phyloP scores from a whole-genome alignment of 1,139 yeast species.

The Magnusiomyces starmeri region DNA sequence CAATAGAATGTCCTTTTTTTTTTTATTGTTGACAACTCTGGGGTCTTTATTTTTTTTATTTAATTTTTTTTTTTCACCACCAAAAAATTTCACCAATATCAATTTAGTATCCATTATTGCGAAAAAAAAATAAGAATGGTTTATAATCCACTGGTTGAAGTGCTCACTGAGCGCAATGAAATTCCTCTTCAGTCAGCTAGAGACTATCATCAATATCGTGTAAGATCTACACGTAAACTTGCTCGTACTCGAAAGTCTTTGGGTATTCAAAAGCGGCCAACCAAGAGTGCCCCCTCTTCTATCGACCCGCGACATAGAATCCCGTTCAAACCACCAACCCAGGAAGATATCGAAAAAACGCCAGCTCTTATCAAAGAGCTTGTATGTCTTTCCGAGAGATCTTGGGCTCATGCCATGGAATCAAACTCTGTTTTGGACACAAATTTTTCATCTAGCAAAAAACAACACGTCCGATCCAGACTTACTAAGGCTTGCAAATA shows the following conservation, averaged over 20 bases:
- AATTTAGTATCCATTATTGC: background rate
- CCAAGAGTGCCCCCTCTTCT: slow-evolving; percentile 33
- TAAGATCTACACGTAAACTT: slow-evolving; percentile 37
- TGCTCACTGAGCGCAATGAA: slow-evolving; percentile 30
- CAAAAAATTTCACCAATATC: background rate
- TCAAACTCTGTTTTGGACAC: slow-evolving; percentile 51
- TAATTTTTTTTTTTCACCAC: background rate
- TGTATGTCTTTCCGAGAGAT: slow-evolving; percentile 58
- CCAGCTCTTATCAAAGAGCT: slow-evolving; percentile 43
- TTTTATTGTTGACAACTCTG: background rate
- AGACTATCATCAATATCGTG: slow-evolving; percentile 33
- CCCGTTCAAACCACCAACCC: slow-evolving; percentile 18
- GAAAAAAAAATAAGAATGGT: background rate
- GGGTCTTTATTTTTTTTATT: background rate
- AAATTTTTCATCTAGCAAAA: slow-evolving; percentile 39
- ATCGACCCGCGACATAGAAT: slow-evolving; percentile 37
- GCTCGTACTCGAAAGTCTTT: slow-evolving; percentile 52
- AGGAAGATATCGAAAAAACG: slow-evolving; percentile 44
- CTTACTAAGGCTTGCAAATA: slow-evolving; percentile 48
- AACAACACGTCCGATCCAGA: slow-evolving; percentile 54
- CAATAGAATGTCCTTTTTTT: too few species aligned
- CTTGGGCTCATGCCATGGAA: slow-evolving; percentile 61
- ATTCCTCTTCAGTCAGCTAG: slow-evolving; percentile 38
- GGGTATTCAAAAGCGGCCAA: slow-evolving; percentile 47
- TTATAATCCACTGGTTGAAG: slow-evolving; percentile 23